phyloP scores from a whole-genome alignment of 2,329 filamentous ascomycete species.

The Chaetomium sp. region DNA sequence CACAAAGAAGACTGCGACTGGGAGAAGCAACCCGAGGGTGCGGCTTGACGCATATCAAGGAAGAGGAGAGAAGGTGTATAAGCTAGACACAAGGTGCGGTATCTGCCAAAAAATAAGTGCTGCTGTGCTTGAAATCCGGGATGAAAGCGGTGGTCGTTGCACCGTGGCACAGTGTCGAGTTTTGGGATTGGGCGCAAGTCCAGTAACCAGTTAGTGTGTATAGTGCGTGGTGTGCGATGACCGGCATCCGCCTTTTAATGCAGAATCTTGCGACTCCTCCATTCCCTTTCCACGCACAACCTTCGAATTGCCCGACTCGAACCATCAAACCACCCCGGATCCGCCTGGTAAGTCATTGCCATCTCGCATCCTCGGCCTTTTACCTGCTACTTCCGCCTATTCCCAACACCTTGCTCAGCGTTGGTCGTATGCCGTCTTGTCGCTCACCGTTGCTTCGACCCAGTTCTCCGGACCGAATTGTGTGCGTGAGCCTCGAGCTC shows the following conservation, averaged over 20 bases:
- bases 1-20: constrained; percentile 24
- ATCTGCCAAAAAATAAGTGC: neutral
- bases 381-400: constrained; percentile 13
- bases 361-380: constrained; percentile 25
- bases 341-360: constrained; percentile 36
- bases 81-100: neutral
- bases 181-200: constrained; percentile 17
- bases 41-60: neutral
- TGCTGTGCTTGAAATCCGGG: neutral
- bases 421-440: constrained; percentile 29
- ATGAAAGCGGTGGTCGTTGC: constrained; percentile 18
- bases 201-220: constrained; percentile 17
- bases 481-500: constrained; percentile 34
- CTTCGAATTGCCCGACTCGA: constrained; percentile 37
- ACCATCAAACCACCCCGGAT: constrained; percentile 37
- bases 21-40: constrained; percentile 19
- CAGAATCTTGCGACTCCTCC: constrained; percentile 40
- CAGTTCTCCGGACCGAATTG: constrained; percentile 33
- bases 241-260: constrained; percentile 36
- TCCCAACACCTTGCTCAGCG: constrained; percentile 15
- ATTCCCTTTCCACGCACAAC: constrained; percentile 38
- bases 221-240: constrained; percentile 34
- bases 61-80: neutral
- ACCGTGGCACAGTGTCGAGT: constrained; percentile 33
- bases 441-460: constrained; percentile 32